Evolutionary conservation across 2,329 filamentous ascomycete species (phyloP).

Genomic region (Penicillium sp.): DNA sequence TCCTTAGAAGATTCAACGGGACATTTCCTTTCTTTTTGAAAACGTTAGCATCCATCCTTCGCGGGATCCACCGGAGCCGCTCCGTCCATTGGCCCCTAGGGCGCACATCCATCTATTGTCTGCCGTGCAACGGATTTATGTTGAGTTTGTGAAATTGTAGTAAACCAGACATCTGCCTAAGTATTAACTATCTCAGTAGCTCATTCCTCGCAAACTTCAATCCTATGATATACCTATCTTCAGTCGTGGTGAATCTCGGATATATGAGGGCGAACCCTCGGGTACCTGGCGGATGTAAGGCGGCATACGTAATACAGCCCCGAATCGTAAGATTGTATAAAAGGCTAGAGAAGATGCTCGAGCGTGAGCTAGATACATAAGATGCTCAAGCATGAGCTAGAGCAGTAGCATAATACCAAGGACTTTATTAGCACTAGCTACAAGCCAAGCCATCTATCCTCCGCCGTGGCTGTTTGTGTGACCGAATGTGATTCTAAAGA

Average conservation of each 20-base stretch:
- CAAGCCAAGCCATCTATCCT: neutral
- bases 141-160: neutral
- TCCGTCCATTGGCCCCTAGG: constrained; percentile 12
- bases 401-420: neutral
- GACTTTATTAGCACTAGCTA: neutral
- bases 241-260: neutral
- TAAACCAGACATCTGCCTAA: neutral
- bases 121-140: constrained; percentile 4
- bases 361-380: neutral
- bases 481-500: constrained; percentile 13
- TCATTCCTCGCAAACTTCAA: no score
- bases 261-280: constrained; percentile 4
- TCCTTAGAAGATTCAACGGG: neutral
- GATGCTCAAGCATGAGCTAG: neutral
- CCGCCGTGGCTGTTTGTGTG: constrained; percentile 12
- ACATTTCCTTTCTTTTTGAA: constrained; percentile 1
- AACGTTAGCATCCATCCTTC: constrained; percentile 4
- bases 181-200: neutral
- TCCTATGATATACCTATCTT: neutral
- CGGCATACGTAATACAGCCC: constrained; percentile 1
- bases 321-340: neutral
- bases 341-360: neutral
- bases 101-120: constrained; percentile 6
- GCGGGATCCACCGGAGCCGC: constrained; percentile 22
- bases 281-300: constrained; percentile 6